Conservation (phyloP, 345 rosid genomes). For the Abelmoschus esculentus region DNA sequence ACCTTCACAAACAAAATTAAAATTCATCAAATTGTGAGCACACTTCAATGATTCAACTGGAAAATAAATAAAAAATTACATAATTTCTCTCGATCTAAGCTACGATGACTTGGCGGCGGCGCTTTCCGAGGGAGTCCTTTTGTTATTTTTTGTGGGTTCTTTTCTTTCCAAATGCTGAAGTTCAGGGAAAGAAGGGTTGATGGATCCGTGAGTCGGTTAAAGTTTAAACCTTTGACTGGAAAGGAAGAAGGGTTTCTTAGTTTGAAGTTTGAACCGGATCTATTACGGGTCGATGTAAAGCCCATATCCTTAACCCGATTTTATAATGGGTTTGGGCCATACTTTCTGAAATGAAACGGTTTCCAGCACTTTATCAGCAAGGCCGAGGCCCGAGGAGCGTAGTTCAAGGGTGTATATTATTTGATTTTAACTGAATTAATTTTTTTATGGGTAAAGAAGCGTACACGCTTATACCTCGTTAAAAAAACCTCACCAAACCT, state of each 20-base stretch:
- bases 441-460: too few species aligned
- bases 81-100: not conserved
- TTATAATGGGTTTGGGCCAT: not conserved
- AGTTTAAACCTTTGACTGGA: not conserved
- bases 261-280: not conserved
- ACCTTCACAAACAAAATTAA: conserved; percentile 32
- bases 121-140: not conserved
- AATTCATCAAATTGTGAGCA: not conserved
- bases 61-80: not conserved
- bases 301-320: not conserved
- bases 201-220: not conserved
- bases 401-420: too few species aligned
- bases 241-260: not conserved
- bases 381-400: too few species aligned
- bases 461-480: too few species aligned
- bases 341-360: not conserved
- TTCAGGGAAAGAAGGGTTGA: not conserved
- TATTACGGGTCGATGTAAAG: not conserved
- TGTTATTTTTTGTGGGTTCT: not conserved
- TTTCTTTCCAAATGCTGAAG: not conserved
- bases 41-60: not conserved
- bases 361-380: too few species aligned
- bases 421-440: too few species aligned
- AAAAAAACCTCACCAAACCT: too few species aligned
- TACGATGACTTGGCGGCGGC: not conserved